phyloP scores from a whole-genome alignment of 148 eudicot genomes.

The Talinum fruticosum region DNA sequence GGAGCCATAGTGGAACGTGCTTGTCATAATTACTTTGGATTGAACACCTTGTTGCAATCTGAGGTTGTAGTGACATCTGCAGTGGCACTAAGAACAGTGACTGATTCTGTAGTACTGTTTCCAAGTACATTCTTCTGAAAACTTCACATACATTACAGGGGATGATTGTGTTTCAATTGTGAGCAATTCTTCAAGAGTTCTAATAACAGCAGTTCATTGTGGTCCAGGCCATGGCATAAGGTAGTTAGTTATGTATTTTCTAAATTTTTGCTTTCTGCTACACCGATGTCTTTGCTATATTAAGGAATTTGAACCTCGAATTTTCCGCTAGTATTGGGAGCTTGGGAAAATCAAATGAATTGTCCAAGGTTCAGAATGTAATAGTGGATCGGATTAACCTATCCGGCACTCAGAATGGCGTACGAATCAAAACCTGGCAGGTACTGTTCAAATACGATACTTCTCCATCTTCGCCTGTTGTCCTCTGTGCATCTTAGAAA shows the following conservation, averaged over 20 bases:
- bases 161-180: conserved; percentile 94
- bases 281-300: not conserved
- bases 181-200: conserved; percentile 62
- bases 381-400: conserved; percentile 53
- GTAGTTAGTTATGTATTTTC: conserved; percentile 27
- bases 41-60: not conserved
- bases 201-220: conserved; percentile 47
- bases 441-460: conserved; percentile 28
- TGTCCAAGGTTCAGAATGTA: conserved; percentile 53
- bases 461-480: not conserved
- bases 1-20: no score
- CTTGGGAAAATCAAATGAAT: conserved; percentile 62
- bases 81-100: no score
- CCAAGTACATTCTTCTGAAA: not conserved
- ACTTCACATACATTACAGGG: conserved; percentile 39
- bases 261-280: not conserved
- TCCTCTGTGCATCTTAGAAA: not conserved
- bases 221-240: conserved; percentile 99
- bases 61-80: no score
- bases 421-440: conserved; percentile 98
- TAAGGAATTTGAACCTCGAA: not conserved
- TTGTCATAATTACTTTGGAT: not conserved
- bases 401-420: conserved; percentile 75
- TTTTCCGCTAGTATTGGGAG: conserved; percentile 65
- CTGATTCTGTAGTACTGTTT: not conserved